Evolutionary conservation across 2,329 filamentous ascomycete species (phyloP).

Genomic region (Magnaporthiopsis incrustans): DNA sequence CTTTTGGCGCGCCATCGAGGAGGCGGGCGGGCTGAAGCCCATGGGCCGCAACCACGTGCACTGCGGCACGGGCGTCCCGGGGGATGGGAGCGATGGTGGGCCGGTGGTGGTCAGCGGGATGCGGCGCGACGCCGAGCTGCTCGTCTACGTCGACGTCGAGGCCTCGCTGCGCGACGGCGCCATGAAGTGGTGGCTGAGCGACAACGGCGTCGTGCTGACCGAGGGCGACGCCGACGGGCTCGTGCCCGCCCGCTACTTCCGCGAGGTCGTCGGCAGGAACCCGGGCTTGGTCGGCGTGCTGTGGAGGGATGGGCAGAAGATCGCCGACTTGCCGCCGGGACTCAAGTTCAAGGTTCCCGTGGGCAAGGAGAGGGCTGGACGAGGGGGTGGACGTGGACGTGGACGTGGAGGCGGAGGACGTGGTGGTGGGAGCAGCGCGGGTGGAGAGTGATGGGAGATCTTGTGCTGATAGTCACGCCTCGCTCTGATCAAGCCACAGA

Average conservation of each 20-base stretch:
- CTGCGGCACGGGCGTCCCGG: constrained; percentile 64
- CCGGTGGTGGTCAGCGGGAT: constrained; percentile 65
- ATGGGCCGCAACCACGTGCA: constrained; percentile 90
- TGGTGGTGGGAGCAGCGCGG: background rate
- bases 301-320: constrained; percentile 61
- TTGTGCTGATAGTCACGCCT: background rate
- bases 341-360: constrained; percentile 41
- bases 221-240: constrained; percentile 51
- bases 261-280: constrained; percentile 57
- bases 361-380: constrained; percentile 35
- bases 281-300: constrained; percentile 52
- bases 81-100: background rate
- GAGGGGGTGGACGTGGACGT: background rate
- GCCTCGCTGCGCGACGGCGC: constrained; percentile 52
- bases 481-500: no score
- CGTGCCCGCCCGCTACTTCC: constrained; percentile 60
- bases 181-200: constrained; percentile 69
- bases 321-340: constrained; percentile 56
- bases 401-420: background rate
- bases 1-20: constrained; percentile 67
- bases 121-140: constrained; percentile 65
- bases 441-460: background rate
- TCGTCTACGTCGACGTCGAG: constrained; percentile 70
- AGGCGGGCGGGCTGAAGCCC: constrained; percentile 65
- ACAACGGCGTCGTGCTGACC: constrained; percentile 68